These are phyloP conservation scores for Plasmodium billcollinsi DNA, from an alignment of 169 alveolate genomes.

Conservation along the genomic window DNA sequence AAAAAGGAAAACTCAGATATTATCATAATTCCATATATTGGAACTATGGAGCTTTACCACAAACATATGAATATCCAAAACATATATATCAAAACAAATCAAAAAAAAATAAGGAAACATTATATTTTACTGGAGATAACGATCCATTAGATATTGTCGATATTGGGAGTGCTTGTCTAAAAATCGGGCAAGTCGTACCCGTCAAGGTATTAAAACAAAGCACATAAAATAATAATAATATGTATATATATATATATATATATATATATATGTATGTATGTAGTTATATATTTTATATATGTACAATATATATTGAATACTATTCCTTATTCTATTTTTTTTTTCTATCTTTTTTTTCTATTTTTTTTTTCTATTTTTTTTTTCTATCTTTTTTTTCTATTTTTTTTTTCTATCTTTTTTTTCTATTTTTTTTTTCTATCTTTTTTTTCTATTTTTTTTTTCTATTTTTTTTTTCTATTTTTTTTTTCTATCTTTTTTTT, in stretches of 20 bases:
- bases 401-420: background rate
- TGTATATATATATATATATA: background rate
- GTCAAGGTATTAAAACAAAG: conserved; percentile 28
- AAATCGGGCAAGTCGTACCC: conserved; percentile 59
- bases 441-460: background rate
- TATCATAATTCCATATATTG: conserved; percentile 67
- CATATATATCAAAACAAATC: conserved; percentile 20
- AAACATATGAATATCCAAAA: conserved; percentile 61
- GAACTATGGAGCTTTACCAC: conserved; percentile 72
- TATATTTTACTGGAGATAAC: conserved; percentile 60
- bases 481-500: no score
- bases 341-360: background rate
- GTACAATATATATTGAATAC: no score
- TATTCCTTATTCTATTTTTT: background rate
- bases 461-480: no score
- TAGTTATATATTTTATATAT: no score
- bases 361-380: no score
- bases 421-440: background rate
- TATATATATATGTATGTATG: background rate
- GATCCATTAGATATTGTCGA: conserved; percentile 63
- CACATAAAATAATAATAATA: background rate
- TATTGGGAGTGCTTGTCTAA: conserved; percentile 25
- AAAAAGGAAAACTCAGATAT: conserved; percentile 59
- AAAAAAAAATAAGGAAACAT: background rate
- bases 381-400: background rate